Evolutionary conservation across 495 filamentous ascomycete species (phyloP).

Genomic region (Jackrogersella minutella): DNA sequence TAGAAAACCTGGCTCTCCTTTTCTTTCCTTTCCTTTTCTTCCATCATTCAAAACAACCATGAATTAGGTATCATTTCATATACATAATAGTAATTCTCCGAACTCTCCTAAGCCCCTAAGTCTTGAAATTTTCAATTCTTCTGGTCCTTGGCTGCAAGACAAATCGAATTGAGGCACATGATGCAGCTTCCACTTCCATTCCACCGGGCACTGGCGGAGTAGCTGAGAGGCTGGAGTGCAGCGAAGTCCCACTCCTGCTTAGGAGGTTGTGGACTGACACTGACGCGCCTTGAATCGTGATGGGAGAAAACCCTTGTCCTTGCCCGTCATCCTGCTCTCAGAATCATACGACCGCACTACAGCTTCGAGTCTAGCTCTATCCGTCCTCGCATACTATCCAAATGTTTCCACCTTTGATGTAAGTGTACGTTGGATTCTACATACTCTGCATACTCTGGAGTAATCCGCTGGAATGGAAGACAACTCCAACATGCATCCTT

Average conservation of each 20-base stretch:
- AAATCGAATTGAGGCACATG: constrained; percentile 11
- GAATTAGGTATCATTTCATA: too few relatives aligned
- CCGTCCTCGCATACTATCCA: background rate
- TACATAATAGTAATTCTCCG: too few relatives aligned
- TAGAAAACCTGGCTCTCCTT: too few relatives aligned
- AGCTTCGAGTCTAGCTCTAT: background rate
- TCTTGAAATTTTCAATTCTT: too few relatives aligned
- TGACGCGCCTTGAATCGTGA: constrained; percentile 1
- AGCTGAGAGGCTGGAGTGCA: constrained; percentile 19
- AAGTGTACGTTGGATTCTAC: background rate
- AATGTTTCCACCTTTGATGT: background rate
- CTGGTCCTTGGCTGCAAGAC: constrained; percentile 1
- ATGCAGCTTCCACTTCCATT: constrained; percentile 38
- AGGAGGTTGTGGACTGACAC: constrained; percentile 19
- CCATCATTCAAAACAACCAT: too few relatives aligned
- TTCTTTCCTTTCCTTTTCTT: too few relatives aligned
- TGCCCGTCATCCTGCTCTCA: constrained; percentile 7
- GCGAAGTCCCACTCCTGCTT: constrained; percentile 24
- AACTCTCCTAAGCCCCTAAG: too few relatives aligned
- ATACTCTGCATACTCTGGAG: constrained; percentile 7
- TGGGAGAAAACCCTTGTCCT: constrained; percentile 6
- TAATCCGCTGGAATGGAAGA: constrained; percentile 8
- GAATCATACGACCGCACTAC: constrained; percentile 16
- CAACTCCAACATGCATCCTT: background rate
- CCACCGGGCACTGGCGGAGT: constrained; percentile 22